A percentile compares a stretch with the other conserved stretches of the same genome.
Conservation (phyloP, 2,329 filamentous ascomycete genomes). For the Zopfia rhizophila region DNA sequence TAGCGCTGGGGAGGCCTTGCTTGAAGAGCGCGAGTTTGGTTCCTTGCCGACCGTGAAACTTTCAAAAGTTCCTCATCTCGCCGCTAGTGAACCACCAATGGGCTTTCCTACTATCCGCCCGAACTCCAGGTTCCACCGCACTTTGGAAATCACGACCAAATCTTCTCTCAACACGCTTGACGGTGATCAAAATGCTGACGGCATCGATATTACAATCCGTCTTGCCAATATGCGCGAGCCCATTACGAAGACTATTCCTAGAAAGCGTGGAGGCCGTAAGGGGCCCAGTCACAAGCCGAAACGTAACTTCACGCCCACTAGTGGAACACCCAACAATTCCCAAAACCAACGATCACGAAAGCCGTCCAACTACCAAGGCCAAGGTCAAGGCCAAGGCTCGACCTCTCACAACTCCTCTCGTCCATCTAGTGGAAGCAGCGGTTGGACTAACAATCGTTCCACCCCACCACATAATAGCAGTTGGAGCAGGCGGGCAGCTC, state of each 20-base stretch:
- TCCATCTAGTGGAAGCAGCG: conserved; percentile 32
- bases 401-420: conserved; percentile 35
- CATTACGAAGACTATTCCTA: conserved; percentile 42
- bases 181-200: conserved; percentile 35
- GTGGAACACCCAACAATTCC: conserved; percentile 26
- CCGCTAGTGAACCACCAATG: conserved; percentile 42
- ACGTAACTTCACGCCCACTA: conserved; percentile 31
- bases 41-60: conserved; percentile 54
- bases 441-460: conserved; percentile 41
- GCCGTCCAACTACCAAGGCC: conserved; percentile 32
- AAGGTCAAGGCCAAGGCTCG: conserved; percentile 33
- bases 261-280: conserved; percentile 38
- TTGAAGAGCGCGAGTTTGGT: conserved; percentile 60
- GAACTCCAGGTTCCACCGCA: conserved; percentile 19
- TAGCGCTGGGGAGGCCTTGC: conserved; percentile 52
- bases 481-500: conserved; percentile 12
- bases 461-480: conserved; percentile 17
- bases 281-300: conserved; percentile 24
- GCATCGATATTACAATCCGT: conserved; percentile 41
- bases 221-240: conserved; percentile 37
- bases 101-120: conserved; percentile 30
- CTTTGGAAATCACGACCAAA: conserved; percentile 38
- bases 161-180: conserved; percentile 32
- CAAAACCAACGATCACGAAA: conserved; percentile 43
- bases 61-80: conserved; percentile 44